Evolutionary conservation across 169 alveolate genomes (phyloP), one percentile per base, ranked within the genome.

Genomic region (Sarcocystis neurona): DNA sequence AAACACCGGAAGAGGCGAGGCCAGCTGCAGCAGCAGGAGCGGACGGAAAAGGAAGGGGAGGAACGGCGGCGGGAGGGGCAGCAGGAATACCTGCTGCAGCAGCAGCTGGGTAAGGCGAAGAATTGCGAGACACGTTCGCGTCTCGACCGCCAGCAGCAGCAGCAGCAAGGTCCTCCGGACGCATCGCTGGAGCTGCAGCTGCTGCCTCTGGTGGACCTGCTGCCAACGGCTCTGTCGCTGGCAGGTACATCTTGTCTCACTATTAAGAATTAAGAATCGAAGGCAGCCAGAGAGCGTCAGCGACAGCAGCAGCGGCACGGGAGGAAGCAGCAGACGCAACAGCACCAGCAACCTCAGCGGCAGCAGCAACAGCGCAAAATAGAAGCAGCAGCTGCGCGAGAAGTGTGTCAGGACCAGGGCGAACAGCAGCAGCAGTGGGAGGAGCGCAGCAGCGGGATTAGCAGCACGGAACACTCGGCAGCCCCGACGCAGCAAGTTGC

Each of bases 101-200:
- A 53, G 63, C 63, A 53, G 58, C 84, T 75, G 85, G 70, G 44
- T 60, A 20, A 46, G 85, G 70, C 48, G 70, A 60, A 46, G 85
- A 60, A 43, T 32, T 46, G 8, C 20, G 47, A 32, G 15, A 60
- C 58, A 32, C n/a, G 4, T 46, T 75, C 37, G 32, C 39, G 84
- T 41, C 60, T 18, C 34, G 58, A 53, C 18, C 44, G 34, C 53
- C 43, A 77, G 39, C 70, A 43, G 70, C 60, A 30, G 0, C n/a
- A 2, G 68, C 70, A 41, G 44, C 68, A 0, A 48, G 85, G n/a
- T 60, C 44, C 12, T 68, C 37, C 70, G 48, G 20, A 32, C 56
- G 84, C 18, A n/a, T 30, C 39, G 6, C 43, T 46, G 85, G 70
- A 30, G 85, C 70, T 10, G 85, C n/a, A 18, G 87, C 75, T 50